Conservation (phyloP, 129 eudicot species). For the Helianthus tuberosus region DNA sequence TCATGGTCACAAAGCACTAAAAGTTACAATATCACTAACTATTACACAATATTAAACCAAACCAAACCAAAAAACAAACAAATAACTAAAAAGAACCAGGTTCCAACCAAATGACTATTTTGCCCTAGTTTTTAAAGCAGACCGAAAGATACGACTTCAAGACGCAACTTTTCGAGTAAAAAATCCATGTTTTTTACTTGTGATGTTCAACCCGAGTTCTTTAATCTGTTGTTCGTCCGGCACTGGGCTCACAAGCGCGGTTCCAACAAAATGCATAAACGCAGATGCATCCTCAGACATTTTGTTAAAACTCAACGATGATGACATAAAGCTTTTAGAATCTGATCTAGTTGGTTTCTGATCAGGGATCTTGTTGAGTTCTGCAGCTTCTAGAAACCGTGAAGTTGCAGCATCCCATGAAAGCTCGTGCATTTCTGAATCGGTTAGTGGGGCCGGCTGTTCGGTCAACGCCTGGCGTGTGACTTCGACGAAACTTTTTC, state of each 20-base stretch:
- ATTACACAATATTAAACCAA: conserved; percentile 20
- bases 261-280: conserved; percentile 65
- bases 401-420: conserved; percentile 98
- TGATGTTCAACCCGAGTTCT: conserved; percentile 60
- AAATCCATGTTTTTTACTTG: conserved; percentile 30
- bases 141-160: conserved; percentile 11
- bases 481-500: conserved; percentile 69
- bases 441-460: conserved; percentile 69
- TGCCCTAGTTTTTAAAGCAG: conserved; percentile 4
- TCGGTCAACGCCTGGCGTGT: conserved; percentile 60
- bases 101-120: conserved; percentile 3
- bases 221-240: conserved; percentile 75
- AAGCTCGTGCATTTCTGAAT: conserved; percentile 72
- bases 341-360: conserved; percentile 34
- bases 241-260: conserved; percentile 54
- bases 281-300: conserved; percentile 91
- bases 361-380: conserved; percentile 49
- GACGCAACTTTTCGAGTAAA: conserved; percentile 37
- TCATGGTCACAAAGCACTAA: conserved; percentile 24
- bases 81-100: neutral
- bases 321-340: conserved; percentile 56
- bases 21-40: conserved; percentile 24
- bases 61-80: neutral
- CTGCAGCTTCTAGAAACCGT: conserved; percentile 62
- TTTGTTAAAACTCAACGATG: conserved; percentile 54